A percentile compares a stretch with the other conserved stretches of the same genome.
phyloP scores from a whole-genome alignment of 441 rosid genomes.

The Omphalea diandra region DNA sequence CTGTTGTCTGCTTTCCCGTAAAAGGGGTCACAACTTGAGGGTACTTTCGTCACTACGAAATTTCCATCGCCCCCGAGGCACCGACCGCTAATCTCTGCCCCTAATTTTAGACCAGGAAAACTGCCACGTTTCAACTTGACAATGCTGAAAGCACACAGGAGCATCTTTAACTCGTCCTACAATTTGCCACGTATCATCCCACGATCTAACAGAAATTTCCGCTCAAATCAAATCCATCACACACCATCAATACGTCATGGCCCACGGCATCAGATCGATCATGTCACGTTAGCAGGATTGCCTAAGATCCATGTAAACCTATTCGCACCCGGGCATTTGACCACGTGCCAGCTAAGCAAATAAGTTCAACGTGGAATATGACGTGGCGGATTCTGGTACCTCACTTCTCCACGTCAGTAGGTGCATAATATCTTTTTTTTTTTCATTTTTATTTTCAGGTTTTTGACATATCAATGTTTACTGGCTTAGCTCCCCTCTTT shows the following conservation, averaged over 20 bases:
- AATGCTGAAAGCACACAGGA: neutral
- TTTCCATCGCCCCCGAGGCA: neutral
- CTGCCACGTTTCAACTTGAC: neutral
- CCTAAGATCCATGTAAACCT: neutral
- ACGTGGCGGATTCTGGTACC: neutral
- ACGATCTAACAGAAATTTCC: neutral
- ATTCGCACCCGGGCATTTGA: neutral
- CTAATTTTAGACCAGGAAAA: neutral
- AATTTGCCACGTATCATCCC: neutral
- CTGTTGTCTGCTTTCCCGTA: neutral
- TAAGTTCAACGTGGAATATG: neutral
- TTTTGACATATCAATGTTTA: neutral
- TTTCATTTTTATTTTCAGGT: too few relatives aligned
- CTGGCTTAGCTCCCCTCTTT: neutral
- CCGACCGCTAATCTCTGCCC: too few relatives aligned
- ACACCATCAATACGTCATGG: neutral
- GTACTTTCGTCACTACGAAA: neutral
- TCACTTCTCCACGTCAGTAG: neutral
- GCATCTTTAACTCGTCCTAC: conserved; percentile 3
- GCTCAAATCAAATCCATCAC: neutral
- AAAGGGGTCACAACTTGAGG: neutral
- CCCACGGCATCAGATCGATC: neutral
- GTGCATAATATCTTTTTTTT: neutral
- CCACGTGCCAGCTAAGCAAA: neutral
- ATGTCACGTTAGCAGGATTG: neutral